Conservation (phyloP, 805 yeast genomes). For the Cyberlindnera nakhonratchasimensis region DNA sequence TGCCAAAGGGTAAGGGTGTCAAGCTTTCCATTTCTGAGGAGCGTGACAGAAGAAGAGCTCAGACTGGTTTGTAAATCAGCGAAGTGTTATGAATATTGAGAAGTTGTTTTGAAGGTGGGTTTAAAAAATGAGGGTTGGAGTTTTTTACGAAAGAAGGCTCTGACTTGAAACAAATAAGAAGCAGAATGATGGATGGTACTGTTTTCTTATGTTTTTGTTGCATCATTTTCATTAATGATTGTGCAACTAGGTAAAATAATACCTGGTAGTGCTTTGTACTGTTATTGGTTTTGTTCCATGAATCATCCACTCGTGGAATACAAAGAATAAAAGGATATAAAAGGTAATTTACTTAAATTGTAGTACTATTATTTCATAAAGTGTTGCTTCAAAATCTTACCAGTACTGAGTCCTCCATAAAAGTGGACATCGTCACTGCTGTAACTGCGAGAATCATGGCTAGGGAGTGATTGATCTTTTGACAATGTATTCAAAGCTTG, state of each 20-base stretch:
- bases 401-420: conserved; percentile 42
- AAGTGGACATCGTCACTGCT: conserved; percentile 34
- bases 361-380: conserved; percentile 21
- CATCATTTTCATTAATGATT: conserved; percentile 27
- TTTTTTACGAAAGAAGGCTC: conserved; percentile 31
- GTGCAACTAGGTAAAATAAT: conserved; percentile 4
- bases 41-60: conserved; percentile 97
- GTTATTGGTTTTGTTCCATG: conserved; percentile 20
- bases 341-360: conserved; percentile 4
- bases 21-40: conserved; percentile 94
- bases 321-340: conserved; percentile 14
- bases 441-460: conserved; percentile 26
- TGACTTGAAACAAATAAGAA: conserved; percentile 6
- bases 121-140: conserved; percentile 32
- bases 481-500: conserved; percentile 38
- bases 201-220: conserved; percentile 24
- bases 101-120: conserved; percentile 71
- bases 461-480: neutral
- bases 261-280: conserved; percentile 21
- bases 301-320: conserved; percentile 12
- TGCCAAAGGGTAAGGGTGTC: conserved; percentile 99
- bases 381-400: conserved; percentile 41
- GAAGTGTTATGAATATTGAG: conserved; percentile 27
- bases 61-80: conserved; percentile 28
- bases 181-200: conserved; percentile 15